Evolutionary conservation across 805 yeast species (phyloP).

Genomic region (Yarrowia bubula): DNA sequence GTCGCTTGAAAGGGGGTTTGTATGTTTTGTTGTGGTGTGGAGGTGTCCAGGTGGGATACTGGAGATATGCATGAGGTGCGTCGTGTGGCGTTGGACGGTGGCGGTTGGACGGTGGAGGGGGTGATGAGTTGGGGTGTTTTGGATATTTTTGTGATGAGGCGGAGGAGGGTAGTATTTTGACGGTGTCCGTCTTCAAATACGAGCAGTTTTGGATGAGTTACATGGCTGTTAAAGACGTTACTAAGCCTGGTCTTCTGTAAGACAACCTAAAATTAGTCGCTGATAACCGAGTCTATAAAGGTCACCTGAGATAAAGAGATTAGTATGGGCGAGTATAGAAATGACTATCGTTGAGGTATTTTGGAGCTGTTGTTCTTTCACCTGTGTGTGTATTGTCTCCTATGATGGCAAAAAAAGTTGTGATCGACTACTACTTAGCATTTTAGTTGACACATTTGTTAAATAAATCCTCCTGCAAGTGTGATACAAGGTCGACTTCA

Average conservation of each 20-base stretch:
- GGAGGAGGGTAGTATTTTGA: background rate
- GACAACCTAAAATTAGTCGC: slow-evolving; percentile 1
- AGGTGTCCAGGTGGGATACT: slow-evolving; percentile 11
- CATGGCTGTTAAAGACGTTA: background rate
- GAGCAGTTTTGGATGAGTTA: background rate
- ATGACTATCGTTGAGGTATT: too few species aligned
- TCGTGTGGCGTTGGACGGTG: background rate
- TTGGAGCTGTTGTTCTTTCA: too few species aligned
- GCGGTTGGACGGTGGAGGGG: background rate
- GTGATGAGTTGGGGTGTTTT: background rate
- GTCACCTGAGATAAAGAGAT: slow-evolving; percentile 2
- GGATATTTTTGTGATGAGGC: background rate
- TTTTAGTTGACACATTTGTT: too few species aligned
- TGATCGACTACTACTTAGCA: too few species aligned
- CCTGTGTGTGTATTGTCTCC: too few species aligned
- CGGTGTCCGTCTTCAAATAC: background rate
- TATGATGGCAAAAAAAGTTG: too few species aligned
- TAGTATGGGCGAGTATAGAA: background rate
- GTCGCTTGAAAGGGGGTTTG: background rate
- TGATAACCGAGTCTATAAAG: background rate
- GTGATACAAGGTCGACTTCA: too few species aligned
- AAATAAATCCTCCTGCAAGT: too few species aligned
- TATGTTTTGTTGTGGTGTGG: slow-evolving; percentile 4
- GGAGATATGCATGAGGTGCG: slow-evolving; percentile 4
- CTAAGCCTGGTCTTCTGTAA: background rate